Evolutionary conservation across 441 rosid genomes (phyloP).

Genomic region (Corymbia calophylla): DNA sequence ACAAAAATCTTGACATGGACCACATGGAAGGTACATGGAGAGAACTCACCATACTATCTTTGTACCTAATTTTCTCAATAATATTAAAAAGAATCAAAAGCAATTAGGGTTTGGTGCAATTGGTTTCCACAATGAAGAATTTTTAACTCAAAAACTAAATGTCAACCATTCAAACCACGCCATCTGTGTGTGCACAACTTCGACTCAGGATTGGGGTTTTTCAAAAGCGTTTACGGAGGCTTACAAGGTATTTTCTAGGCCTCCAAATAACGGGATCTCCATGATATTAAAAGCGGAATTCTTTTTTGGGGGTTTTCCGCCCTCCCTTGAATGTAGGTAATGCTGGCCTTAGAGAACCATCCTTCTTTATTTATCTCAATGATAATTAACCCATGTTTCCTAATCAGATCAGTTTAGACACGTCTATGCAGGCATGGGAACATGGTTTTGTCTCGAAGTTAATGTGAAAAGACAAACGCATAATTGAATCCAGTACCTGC

Average conservation of each 20-base stretch:
- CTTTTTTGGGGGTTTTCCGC: not conserved
- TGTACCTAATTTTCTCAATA: not conserved
- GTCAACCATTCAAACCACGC: not conserved
- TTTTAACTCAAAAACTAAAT: not conserved
- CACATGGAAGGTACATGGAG: not conserved
- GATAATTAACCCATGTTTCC: not conserved
- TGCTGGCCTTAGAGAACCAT: not conserved
- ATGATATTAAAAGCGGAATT: not conserved
- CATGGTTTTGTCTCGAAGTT: not conserved
- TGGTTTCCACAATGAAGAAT: not conserved
- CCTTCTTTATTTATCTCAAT: not conserved
- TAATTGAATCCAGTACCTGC: not conserved
- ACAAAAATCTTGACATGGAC: not conserved
- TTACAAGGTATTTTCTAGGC: not conserved
- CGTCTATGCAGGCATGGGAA: not conserved
- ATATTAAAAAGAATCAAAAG: not conserved
- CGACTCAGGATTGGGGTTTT: not conserved
- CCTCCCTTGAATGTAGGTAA: not conserved
- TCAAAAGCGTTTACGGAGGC: not conserved
- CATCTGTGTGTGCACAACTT: not conserved
- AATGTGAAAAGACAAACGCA: not conserved
- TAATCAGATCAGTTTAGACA: not conserved
- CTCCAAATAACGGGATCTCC: not conserved
- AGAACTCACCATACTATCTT: not conserved
- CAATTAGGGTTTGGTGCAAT: not conserved